Evolutionary conservation across 108 stramenopile species (phyloP).

Genomic region (Cyclotella choctawhatcheeana): DNA sequence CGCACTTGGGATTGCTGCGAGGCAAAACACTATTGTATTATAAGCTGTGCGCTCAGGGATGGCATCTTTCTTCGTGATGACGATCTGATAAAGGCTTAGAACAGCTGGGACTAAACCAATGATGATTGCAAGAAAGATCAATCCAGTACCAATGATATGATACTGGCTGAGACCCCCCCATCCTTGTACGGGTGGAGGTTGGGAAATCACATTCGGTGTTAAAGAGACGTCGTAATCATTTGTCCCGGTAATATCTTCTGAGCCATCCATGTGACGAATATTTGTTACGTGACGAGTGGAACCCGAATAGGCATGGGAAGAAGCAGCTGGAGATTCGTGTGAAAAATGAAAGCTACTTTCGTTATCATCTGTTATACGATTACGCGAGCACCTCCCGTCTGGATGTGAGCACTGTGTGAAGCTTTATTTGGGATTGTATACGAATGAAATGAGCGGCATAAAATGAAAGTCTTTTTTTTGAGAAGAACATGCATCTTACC

Average conservation of each 20-base stretch:
- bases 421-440: constrained; percentile 9
- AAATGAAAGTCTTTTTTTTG: too few relatives aligned
- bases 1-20: constrained; percentile 71
- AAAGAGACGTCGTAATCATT: constrained; percentile 14
- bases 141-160: constrained; percentile 65
- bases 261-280: constrained; percentile 14
- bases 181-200: constrained; percentile 54
- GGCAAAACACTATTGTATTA: constrained; percentile 78
- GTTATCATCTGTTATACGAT: constrained; percentile 12
- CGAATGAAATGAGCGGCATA: too few relatives aligned
- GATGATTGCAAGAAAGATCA: constrained; percentile 73
- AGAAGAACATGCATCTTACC: too few relatives aligned
- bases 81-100: constrained; percentile 63
- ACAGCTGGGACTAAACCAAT: constrained; percentile 70
- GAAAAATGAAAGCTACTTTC: constrained; percentile 13
- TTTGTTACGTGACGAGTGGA: constrained; percentile 16
- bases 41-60: constrained; percentile 73
- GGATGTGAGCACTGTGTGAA: constrained; percentile 75
- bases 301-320: constrained; percentile 7
- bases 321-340: constrained; percentile 2
- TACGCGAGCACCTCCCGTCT: constrained; percentile 54
- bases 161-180: constrained; percentile 71
- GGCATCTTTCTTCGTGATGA: constrained; percentile 59
- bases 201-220: constrained; percentile 3
- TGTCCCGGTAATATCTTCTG: constrained; percentile 2